phyloP scores from a whole-genome alignment of 768 basidiomycete species.

The Trametes sanguinea region DNA sequence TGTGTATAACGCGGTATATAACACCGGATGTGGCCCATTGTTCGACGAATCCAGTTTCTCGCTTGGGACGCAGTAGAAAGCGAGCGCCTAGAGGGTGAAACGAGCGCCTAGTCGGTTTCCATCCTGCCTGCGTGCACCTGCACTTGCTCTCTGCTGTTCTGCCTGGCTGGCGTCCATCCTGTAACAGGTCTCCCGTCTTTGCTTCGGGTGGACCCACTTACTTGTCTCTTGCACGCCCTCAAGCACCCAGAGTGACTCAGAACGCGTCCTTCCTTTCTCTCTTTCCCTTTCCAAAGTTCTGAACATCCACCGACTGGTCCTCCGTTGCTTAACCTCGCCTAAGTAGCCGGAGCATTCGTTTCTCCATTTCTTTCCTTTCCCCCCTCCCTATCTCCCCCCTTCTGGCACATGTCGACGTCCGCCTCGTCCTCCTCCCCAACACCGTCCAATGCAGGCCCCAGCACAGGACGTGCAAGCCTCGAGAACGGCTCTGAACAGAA shows the following conservation, averaged over 20 bases:
- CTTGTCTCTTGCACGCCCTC: slow-evolving; percentile 6
- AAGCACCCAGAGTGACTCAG: slow-evolving; percentile 25
- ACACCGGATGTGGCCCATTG: not conserved
- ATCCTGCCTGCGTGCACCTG: slow-evolving; percentile 14
- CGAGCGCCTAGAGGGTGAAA: slow-evolving; percentile 2
- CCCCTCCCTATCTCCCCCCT: slow-evolving; percentile 6
- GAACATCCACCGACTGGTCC: slow-evolving; percentile 21
- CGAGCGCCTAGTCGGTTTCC: slow-evolving; percentile 18
- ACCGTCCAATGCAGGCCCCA: slow-evolving; percentile 29
- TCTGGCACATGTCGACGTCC: slow-evolving; percentile 31
- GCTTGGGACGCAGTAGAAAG: slow-evolving; percentile 2
- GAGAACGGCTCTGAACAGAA: slow-evolving; percentile 34
- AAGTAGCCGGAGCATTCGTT: slow-evolving; percentile 22
- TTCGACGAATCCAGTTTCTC: slow-evolving; percentile 13
- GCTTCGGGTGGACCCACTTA: slow-evolving; percentile 19
- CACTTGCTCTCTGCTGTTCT: slow-evolving; percentile 28
- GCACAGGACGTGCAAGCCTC: slow-evolving; percentile 21
- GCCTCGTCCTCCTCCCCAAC: slow-evolving; percentile 30
- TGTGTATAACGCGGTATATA: no score
- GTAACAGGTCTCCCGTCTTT: slow-evolving; percentile 21
- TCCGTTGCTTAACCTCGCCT: slow-evolving; percentile 20
- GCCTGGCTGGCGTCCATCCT: slow-evolving; percentile 29
- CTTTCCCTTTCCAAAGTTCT: slow-evolving; percentile 22
- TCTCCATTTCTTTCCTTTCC: slow-evolving; percentile 13
- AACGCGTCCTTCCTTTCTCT: slow-evolving; percentile 34